These are phyloP conservation scores for Fraxinus anomala DNA, from an alignment of 257 asterid genomes.

Conservation along the genomic window DNA sequence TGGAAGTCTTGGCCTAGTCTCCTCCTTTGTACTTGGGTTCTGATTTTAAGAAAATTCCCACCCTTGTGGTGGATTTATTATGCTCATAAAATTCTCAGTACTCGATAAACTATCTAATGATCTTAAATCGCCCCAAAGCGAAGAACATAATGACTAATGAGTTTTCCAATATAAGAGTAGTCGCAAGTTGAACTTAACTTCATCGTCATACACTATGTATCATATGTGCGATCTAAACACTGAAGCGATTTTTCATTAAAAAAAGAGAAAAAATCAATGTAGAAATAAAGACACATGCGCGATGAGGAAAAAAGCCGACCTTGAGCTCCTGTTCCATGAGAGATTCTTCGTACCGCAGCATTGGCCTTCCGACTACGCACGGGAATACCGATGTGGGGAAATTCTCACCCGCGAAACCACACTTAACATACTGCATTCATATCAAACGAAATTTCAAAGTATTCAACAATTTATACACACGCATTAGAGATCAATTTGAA, in stretches of 20 bases:
- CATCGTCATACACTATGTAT: background rate
- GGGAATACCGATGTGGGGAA: slow-evolving; percentile 97
- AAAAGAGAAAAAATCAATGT: background rate
- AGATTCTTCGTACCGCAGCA: slow-evolving; percentile 94
- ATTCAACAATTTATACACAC: slow-evolving; percentile 2
- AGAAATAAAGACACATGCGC: background rate
- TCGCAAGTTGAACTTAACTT: background rate
- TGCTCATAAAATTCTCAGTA: background rate
- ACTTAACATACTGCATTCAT: slow-evolving; percentile 89
- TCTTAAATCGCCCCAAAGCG: background rate
- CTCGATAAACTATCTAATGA: background rate
- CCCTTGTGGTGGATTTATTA: background rate
- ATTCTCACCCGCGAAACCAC: slow-evolving; percentile 95
- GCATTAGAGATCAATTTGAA: background rate
- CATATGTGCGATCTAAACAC: background rate
- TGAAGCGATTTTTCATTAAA: slow-evolving; percentile 2
- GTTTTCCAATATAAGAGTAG: background rate
- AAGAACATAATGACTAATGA: background rate
- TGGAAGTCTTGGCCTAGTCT: background rate
- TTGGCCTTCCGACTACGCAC: slow-evolving; percentile 95
- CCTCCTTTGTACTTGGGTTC: no score
- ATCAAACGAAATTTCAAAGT: slow-evolving; percentile 3
- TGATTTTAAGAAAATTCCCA: background rate
- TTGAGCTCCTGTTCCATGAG: slow-evolving; percentile 87
- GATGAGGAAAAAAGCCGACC: slow-evolving; percentile 44